Evolutionary conservation across 306 rosid genomes (phyloP), one percentile per base, ranked within the genome.

Genomic region (Prunus armeniaca): DNA sequence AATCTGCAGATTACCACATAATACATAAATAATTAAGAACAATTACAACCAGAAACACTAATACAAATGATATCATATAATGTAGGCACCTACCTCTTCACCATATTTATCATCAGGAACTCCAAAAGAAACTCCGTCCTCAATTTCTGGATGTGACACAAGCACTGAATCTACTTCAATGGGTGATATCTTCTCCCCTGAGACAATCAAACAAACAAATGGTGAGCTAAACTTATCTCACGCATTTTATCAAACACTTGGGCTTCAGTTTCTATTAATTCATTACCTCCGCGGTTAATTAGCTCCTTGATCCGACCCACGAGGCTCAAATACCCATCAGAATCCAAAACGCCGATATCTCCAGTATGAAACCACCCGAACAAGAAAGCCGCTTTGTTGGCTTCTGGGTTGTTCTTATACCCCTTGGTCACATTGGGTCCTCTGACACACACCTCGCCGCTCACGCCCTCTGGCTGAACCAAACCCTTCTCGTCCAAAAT

Each of bases 231-330:
- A 60, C 32, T 73, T 63, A n/a, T 12, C 22, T 7, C 14, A 18
- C 13, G 2, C 67, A 60, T 24, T 25, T 63, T 47, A 45, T 73
- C n/a, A 0, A 43, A 60, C 45, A 25, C 2, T 60, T 0, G 14
- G 0, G 14, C 17, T 15, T 9, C 46, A 1, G 2, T 2, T 25
- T 25, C 14, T 8, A 30, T 28, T 30, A 17, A 63, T 63, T 32
- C 4, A 2, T 12, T 88, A 93, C 98, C 98, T 90, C 98, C 98
- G 8, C 97, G 93, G 71, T 95, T 95, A 1, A 95, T 90, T 67
- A 95, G 96, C 67, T 95, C 98, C 84, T 95, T 95, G 72, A 95
- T 95, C 80, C 98, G 89, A 70, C 98, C 98, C 38, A 95, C 97
- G 19, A 95, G 96, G 68, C 89, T 91, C 88, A 95, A 92, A 56